These are phyloP conservation scores for Capronia coronata DNA, from an alignment of 2,329 filamentous ascomycete genomes.

Conservation along the genomic window DNA sequence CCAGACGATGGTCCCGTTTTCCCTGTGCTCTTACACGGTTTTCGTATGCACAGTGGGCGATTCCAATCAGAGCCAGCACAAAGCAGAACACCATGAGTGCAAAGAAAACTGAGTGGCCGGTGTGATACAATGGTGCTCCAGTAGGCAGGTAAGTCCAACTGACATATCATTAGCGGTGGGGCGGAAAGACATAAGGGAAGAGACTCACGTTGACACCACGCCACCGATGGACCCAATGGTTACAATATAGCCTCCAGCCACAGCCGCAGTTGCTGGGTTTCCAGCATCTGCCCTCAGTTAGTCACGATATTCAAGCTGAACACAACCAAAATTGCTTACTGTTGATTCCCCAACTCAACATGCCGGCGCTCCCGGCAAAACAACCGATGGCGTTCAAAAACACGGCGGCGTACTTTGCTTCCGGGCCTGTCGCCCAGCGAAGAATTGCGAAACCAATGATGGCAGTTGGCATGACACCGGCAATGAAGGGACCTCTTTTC, in stretches of 20 bases:
- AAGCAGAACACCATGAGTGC: constrained; percentile 27
- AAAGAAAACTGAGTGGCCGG: constrained; percentile 48
- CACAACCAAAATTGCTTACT: too few species aligned
- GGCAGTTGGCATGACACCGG: constrained; percentile 60
- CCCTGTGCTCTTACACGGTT: constrained; percentile 31
- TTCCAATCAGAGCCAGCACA: constrained; percentile 14
- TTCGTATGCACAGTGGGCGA: constrained; percentile 27
- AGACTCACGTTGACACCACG: constrained; percentile 65
- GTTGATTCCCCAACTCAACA: constrained; percentile 78
- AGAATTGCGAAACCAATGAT: constrained; percentile 55
- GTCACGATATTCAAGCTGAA: too few species aligned
- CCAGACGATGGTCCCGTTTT: constrained; percentile 27
- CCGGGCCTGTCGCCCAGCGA: constrained; percentile 49
- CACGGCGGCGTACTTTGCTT: constrained; percentile 68
- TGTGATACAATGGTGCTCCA: constrained; percentile 46
- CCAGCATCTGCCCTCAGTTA: constrained; percentile 33
- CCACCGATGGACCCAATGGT: constrained; percentile 73
- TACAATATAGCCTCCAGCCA: constrained; percentile 70
- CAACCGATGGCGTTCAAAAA: constrained; percentile 74
- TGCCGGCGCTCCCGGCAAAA: constrained; percentile 84
- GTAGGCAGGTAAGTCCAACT: constrained; percentile 24
- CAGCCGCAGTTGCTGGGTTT: constrained; percentile 41
- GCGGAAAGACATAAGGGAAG: constrained; percentile 34
- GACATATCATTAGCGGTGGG: neutral
- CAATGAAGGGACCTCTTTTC: constrained; percentile 68